These are phyloP conservation scores for Leccinum sublutescens DNA, from an alignment of 768 basidiomycete genomes.

Conservation along the genomic window DNA sequence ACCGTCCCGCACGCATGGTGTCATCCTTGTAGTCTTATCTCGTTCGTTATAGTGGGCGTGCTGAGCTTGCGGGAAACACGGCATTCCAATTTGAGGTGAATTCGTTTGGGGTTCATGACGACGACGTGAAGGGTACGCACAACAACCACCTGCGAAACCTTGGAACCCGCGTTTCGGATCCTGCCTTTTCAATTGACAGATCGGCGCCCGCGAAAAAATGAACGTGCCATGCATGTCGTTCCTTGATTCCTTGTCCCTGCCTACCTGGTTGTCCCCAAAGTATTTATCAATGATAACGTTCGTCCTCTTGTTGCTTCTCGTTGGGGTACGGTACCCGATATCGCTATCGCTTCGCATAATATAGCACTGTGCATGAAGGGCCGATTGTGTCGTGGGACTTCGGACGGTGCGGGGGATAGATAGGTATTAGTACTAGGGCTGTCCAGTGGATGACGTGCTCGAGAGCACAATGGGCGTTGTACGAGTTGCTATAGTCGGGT, in stretches of 20 bases:
- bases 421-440: not conserved
- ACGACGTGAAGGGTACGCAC: not conserved
- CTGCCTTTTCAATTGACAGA: not conserved
- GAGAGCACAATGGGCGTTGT: not conserved
- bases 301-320: not conserved
- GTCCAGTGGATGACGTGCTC: not conserved
- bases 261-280: not conserved
- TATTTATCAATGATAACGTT: not conserved
- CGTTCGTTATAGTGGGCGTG: not conserved
- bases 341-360: not conserved
- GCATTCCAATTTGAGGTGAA: not conserved
- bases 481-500: not conserved
- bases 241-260: not conserved
- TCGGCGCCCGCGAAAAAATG: not conserved
- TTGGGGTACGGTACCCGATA: not conserved
- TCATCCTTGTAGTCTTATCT: not conserved
- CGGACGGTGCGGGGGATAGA: not conserved
- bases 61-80: conserved; percentile 3
- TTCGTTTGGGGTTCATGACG: not conserved
- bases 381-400: not conserved
- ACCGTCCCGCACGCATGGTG: not conserved
- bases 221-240: not conserved
- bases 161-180: not conserved
- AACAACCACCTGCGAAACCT: not conserved
- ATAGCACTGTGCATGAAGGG: not conserved